These are phyloP conservation scores for Sporothrix dimorphospora DNA, from an alignment of 2,329 filamentous ascomycete species.

Conservation along the genomic window DNA sequence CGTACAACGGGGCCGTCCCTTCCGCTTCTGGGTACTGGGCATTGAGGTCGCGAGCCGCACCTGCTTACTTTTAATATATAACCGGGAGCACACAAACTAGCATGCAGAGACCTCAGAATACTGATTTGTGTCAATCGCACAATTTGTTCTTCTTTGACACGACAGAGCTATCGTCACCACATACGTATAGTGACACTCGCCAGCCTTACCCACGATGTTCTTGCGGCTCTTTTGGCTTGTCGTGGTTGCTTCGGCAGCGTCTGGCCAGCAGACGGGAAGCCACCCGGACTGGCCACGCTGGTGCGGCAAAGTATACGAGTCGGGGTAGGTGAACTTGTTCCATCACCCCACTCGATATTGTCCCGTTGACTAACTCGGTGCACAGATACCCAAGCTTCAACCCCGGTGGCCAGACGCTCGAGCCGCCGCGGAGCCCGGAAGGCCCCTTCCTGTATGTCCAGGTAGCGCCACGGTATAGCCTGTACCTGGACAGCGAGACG, in stretches of 20 bases:
- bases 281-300: slow-evolving; percentile 50
- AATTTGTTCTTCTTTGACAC: background rate
- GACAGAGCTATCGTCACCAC: background rate
- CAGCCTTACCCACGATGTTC: background rate
- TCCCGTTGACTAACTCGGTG: background rate
- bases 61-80: background rate
- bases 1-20: background rate
- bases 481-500: slow-evolving; percentile 50
- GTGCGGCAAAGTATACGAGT: slow-evolving; percentile 53
- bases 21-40: background rate
- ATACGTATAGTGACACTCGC: background rate
- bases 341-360: background rate
- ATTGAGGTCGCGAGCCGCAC: background rate
- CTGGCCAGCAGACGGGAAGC: slow-evolving; percentile 43
- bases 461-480: slow-evolving; percentile 50
- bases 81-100: background rate
- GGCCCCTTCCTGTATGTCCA: slow-evolving; percentile 48
- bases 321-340: slow-evolving; percentile 39
- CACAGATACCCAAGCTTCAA: slow-evolving; percentile 47
- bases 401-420: slow-evolving; percentile 49
- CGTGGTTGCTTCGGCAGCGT: background rate
- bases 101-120: too few species aligned
- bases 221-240: background rate
- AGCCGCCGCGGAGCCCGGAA: slow-evolving; percentile 40
- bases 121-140: background rate